Evolutionary conservation across 2,329 filamentous ascomycete genomes (phyloP).

Genomic region (Fusarium nodosum): DNA sequence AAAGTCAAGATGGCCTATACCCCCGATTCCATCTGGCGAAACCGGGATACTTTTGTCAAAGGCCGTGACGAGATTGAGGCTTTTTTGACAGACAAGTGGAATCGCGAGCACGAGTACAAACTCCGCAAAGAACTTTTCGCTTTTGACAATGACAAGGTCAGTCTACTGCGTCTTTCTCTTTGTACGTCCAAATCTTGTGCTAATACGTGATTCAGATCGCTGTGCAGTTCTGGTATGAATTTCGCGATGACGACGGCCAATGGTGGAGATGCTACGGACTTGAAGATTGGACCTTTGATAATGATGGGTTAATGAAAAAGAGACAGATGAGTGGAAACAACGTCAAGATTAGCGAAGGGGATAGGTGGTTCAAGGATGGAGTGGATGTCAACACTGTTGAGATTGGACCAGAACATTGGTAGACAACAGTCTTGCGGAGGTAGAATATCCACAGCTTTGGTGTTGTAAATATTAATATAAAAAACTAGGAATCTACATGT

Average conservation of each 20-base stretch:
- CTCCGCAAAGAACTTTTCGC: conserved; percentile 88
- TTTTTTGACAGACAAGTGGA: conserved; percentile 82
- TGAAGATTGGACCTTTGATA: conserved; percentile 82
- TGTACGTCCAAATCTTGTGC: accelerated
- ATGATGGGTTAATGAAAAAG: conserved; percentile 79
- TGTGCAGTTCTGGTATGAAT: conserved; percentile 94
- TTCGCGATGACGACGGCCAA: conserved; percentile 75
- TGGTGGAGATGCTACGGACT: conserved; percentile 93
- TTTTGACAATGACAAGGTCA: conserved; percentile 74
- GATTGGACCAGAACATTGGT: conserved; percentile 58
- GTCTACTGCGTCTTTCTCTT: neutral
- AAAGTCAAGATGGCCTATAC: conserved; percentile 81
- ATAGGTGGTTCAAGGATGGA: conserved; percentile 78
- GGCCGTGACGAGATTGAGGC: conserved; percentile 76
- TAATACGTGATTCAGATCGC: conserved; percentile 67
- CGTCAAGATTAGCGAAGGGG: conserved; percentile 70
- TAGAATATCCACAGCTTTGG: neutral
- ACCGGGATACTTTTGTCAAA: conserved; percentile 76
- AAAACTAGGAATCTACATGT: neutral
- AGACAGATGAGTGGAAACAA: conserved; percentile 83
- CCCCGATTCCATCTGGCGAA: conserved; percentile 82
- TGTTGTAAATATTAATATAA: neutral
- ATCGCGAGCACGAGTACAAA: conserved; percentile 76
- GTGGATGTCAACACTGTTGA: conserved; percentile 77
- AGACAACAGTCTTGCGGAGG: neutral